phyloP scores from a whole-genome alignment of 148 eudicot genomes.

The Amaranthus hypochondriacus region DNA sequence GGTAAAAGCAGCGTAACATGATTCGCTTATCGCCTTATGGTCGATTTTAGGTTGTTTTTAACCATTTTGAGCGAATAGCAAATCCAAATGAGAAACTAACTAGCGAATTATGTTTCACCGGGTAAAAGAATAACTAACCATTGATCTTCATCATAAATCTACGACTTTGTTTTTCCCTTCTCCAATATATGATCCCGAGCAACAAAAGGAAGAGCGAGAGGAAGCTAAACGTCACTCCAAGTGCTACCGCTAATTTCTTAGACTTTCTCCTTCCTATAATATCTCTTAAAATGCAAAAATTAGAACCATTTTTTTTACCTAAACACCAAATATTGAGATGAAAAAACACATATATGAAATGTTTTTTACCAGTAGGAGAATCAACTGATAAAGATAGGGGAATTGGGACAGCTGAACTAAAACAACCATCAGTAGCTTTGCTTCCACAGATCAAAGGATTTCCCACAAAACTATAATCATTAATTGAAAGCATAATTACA shows the following conservation, averaged over 20 bases:
- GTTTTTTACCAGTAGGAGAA: constrained; percentile 50
- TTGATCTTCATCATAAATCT: constrained; percentile 59
- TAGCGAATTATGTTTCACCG: too few species aligned
- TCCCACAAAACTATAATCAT: constrained; percentile 53
- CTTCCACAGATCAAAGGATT: constrained; percentile 75
- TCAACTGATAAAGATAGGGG: constrained; percentile 60
- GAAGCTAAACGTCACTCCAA: constrained; percentile 66
- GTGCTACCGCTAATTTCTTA: constrained; percentile 72
- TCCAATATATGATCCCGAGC: constrained; percentile 48
- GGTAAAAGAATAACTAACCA: constrained; percentile 38
- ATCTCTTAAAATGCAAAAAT: background rate
- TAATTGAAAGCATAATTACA: constrained; percentile 16
- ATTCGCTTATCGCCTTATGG: too few species aligned
- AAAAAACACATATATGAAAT: background rate
- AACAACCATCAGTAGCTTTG: constrained; percentile 62
- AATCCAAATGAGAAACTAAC: too few species aligned
- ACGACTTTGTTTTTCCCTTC: constrained; percentile 39
- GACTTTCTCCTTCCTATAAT: constrained; percentile 54
- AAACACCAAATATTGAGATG: background rate
- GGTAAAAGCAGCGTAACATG: background rate
- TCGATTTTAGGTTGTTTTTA: too few species aligned
- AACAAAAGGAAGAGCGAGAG: constrained; percentile 34
- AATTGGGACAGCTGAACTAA: constrained; percentile 42
- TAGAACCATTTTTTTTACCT: background rate
- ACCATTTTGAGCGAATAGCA: too few species aligned